These are phyloP conservation scores for Rostrohypoxylon terebratum DNA, from an alignment of 495 filamentous ascomycete genomes.

Conservation along the genomic window DNA sequence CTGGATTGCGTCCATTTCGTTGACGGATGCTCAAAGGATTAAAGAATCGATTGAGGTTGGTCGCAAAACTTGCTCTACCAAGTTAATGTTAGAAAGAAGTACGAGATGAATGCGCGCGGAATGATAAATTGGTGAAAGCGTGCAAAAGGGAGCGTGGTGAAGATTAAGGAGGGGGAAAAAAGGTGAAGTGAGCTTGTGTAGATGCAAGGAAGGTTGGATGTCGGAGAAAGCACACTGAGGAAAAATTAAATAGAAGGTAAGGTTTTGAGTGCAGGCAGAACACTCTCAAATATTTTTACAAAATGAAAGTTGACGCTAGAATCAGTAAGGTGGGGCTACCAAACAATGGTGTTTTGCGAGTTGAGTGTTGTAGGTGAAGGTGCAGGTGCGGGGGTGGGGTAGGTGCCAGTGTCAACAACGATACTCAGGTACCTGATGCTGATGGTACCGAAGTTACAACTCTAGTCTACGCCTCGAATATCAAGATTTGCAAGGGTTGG, in stretches of 20 bases:
- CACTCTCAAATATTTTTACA: not conserved
- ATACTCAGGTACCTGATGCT: not conserved
- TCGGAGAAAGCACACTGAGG: too few relatives aligned
- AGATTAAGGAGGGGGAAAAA: too few relatives aligned
- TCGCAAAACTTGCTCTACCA: not conserved
- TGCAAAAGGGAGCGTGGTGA: too few relatives aligned
- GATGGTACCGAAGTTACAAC: not conserved
- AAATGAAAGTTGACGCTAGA: not conserved
- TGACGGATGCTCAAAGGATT: slow-evolving; percentile 17
- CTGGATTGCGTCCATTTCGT: slow-evolving; percentile 84
- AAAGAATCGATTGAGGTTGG: not conserved
- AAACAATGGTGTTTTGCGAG: not conserved
- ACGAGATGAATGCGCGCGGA: not conserved
- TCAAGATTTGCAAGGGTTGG: not conserved
- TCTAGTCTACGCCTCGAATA: not conserved
- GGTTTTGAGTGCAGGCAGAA: not conserved
- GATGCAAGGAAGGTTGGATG: not conserved
- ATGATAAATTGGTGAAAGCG: not conserved
- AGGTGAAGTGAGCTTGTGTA: not conserved
- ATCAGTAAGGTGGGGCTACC: not conserved
- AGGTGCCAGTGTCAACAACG: not conserved
- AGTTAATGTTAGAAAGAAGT: slow-evolving; percentile 24
- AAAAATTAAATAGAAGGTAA: not conserved
- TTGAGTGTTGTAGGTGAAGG: not conserved
- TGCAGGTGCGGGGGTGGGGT: not conserved